These are phyloP conservation scores for Periglandula ipomoeae DNA, from an alignment of 2,329 filamentous ascomycete genomes.

Conservation along the genomic window DNA sequence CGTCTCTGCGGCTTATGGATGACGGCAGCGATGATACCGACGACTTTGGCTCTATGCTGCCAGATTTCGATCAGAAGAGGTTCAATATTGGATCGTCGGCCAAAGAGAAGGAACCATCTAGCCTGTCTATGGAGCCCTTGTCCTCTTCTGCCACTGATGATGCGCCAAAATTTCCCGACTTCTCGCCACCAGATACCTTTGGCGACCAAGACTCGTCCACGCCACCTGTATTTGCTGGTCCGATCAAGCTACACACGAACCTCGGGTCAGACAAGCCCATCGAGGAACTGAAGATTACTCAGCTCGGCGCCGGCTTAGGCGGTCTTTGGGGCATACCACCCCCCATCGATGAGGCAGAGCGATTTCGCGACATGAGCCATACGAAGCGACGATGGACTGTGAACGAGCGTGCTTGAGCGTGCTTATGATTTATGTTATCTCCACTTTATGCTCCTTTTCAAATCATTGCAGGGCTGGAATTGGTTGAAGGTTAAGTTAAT, in stretches of 20 bases:
- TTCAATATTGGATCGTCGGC: slow-evolving; percentile 13
- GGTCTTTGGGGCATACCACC: slow-evolving; percentile 37
- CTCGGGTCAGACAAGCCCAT: slow-evolving; percentile 20
- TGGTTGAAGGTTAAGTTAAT: not conserved
- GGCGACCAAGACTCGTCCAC: slow-evolving; percentile 11
- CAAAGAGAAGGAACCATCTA: not conserved
- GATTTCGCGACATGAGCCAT: slow-evolving; percentile 33
- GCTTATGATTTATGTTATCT: slow-evolving; percentile 1
- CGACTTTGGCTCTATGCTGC: slow-evolving; percentile 40
- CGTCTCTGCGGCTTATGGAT: slow-evolving; percentile 33
- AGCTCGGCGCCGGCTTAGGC: slow-evolving; percentile 27
- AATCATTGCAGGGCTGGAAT: not conserved
- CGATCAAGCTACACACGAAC: slow-evolving; percentile 26
- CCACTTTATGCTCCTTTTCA: not conserved
- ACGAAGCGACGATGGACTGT: slow-evolving; percentile 49
- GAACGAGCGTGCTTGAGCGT: slow-evolving; percentile 31
- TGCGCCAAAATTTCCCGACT: slow-evolving; percentile 5
- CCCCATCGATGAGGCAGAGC: slow-evolving; percentile 36
- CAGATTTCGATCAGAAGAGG: slow-evolving; percentile 39
- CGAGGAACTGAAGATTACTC: slow-evolving; percentile 24
- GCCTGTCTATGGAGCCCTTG: not conserved
- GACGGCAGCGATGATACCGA: slow-evolving; percentile 39
- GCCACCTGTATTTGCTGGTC: slow-evolving; percentile 22
- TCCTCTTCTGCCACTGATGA: slow-evolving; percentile 7
- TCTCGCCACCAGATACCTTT: slow-evolving; percentile 6